Base-by-base conservation (phyloP, 257 asterid species). In the Plantago major region DNA sequence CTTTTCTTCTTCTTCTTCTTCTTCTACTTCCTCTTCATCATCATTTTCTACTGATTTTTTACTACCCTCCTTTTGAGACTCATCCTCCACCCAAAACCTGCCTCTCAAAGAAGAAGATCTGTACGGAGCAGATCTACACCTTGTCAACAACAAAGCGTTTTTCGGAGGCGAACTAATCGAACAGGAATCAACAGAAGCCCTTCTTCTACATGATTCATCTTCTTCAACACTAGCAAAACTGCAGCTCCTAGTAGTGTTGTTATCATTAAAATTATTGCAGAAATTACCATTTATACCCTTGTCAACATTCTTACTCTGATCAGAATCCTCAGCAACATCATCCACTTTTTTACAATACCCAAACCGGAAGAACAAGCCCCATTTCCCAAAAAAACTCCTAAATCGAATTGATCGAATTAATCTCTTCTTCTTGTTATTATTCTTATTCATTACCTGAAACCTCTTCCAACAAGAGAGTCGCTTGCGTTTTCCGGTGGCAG, bases 111-210 rank as follows among this genome's bases (percentile, higher is more conserved):
- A 91, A 0, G 98, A 88, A 67, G 97, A 86, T 81, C 93, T 86
- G 62, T 91, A 88, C 2, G 98, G 97, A 51, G 97, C 97, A 73
- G 98, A 91, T 86, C 98, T 91, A 57, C 98, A 88, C 67, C 98
- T 75, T 44, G 93, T 86, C 69, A 92, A 66, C 19, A 88, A 42
- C 0, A 91, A 63, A 5, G 98, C 98, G 59, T 88, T 84, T 28
- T 71, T 82, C 0, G 95, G 96, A 0, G 96, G 89, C 8, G 84
- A 57, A 13, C 47, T 48, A 12, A 76, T 43, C 2, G 81, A 15
- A 37, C 78, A 64, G 19, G 74, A 55, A 65, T 76, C 77, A 1
- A 58, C 61, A 55, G 72, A 59, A 26, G 61, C 82, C 67, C 63
- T 67, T 65, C 70, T 65, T 12, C 1, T 56, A 46, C 74, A 77